Evolutionary conservation across 495 filamentous ascomycete species (phyloP).

Genomic region (Articulospora tetracladia): DNA sequence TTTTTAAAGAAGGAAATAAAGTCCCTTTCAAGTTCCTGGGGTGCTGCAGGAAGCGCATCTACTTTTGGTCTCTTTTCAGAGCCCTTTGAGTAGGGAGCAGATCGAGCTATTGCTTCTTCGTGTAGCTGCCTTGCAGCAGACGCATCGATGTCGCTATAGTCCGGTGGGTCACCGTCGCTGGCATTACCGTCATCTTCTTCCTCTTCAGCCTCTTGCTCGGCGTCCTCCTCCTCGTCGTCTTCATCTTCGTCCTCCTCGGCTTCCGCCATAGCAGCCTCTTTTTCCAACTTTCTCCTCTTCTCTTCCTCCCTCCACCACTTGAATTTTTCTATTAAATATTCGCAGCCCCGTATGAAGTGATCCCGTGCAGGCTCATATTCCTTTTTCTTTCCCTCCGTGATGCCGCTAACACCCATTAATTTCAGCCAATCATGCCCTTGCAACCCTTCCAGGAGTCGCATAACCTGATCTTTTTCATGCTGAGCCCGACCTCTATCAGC

Average conservation of each 20-base stretch:
- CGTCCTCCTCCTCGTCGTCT: slow-evolving; percentile 31
- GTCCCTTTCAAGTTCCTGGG: slow-evolving; percentile 48
- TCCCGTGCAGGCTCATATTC: slow-evolving; percentile 81
- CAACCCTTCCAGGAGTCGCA: slow-evolving; percentile 80
- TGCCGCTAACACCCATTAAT: slow-evolving; percentile 84
- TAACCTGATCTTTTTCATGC: slow-evolving; percentile 86
- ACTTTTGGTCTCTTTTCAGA: slow-evolving; percentile 10
- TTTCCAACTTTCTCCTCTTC: slow-evolving; percentile 69
- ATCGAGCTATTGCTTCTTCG: slow-evolving; percentile 57
- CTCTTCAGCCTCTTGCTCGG: slow-evolving; percentile 38
- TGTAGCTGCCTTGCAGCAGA: slow-evolving; percentile 69
- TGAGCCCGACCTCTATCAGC: slow-evolving; percentile 88
- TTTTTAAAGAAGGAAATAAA: slow-evolving; percentile 86
- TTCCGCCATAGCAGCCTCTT: slow-evolving; percentile 49
- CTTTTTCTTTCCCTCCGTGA: slow-evolving; percentile 78
- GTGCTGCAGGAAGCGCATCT: slow-evolving; percentile 15
- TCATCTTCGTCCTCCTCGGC: slow-evolving; percentile 41
- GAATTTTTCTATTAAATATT: slow-evolving; percentile 81
- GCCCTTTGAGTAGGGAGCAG: slow-evolving; percentile 8
- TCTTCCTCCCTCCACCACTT: slow-evolving; percentile 85
- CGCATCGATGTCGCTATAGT: slow-evolving; percentile 70
- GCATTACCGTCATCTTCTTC: slow-evolving; percentile 28
- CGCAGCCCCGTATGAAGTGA: slow-evolving; percentile 77
- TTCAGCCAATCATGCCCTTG: slow-evolving; percentile 91
- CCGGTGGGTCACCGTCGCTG: slow-evolving; percentile 50